Base-by-base conservation (phyloP, 257 asterid species). In the Forsythia viridissima region DNA sequence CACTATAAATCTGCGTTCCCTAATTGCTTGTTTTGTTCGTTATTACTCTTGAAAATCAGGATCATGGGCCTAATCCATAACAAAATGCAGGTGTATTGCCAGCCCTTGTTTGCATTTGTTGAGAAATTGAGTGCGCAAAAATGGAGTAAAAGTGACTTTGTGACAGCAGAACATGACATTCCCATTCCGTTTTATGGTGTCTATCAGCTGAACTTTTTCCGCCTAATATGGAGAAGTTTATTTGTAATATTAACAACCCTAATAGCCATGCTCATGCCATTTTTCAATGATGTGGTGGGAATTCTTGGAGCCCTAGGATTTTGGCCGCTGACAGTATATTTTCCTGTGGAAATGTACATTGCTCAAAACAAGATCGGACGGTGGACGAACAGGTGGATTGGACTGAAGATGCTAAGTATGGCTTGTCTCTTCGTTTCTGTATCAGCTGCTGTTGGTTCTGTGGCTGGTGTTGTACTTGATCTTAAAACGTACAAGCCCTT, bases 251-350 rank as follows among this genome's bases (percentile, higher is more conserved):
- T 84, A 48, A 88, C 91, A 16, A 88, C 87, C 13, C 37, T 85
- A 37, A 82, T 85, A 52, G 78, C 88, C 34, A 87, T 87, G 88
- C 84, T 85, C 24, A 15, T 87, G 80, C 91, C 91, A 3, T 87
- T 87, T 72, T 85, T 82, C 72, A 81, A 85, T 30, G 87, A 87
- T n/a, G 88, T 88, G 40, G 88, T 88, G 1, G 88, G 89, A 41
- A 76, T 85, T 13, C 84, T 85, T 0, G 89, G 89, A 16, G 91
- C 89, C n/a, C 40, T 83, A 8, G 91, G 89, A 6, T 87, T 85
- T 63, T 85, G 91, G 91, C 89, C 91, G 2, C 71, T 87, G 55
- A 82, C 90, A 0, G 90, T 86, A 11, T 87, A 86, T 70, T 86
- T 86, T 38, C 87, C 89, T 6, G 71, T 80, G 20, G 88, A 84